These are phyloP conservation scores for Gnetum montanum DNA, from an alignment of 75 land plant species.

Conservation along the genomic window DNA sequence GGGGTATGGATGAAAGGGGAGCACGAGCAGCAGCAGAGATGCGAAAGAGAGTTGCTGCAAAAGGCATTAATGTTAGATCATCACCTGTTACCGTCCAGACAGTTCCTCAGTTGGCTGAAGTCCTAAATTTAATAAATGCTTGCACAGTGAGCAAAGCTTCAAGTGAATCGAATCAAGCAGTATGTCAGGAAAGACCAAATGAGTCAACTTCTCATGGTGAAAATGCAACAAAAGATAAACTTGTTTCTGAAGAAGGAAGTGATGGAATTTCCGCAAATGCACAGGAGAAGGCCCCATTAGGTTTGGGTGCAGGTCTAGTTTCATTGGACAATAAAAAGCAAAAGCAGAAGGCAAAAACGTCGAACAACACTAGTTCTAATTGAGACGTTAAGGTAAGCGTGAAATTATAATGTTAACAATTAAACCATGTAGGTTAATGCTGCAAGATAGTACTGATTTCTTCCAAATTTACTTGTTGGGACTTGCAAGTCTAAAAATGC, in stretches of 20 bases:
- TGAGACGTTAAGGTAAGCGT: too few species aligned
- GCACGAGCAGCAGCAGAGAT: conserved; percentile 91
- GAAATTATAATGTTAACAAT: too few species aligned
- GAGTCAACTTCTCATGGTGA: conserved; percentile 9
- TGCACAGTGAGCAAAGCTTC: conserved; percentile 23
- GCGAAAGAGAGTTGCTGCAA: conserved; percentile 90
- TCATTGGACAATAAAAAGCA: conserved; percentile 68
- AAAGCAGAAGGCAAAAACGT: conserved; percentile 43
- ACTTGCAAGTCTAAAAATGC: too few species aligned
- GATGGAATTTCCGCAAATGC: conserved; percentile 14
- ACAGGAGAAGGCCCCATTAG: conserved; percentile 51
- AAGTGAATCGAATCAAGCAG: conserved; percentile 11
- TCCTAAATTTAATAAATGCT: conserved; percentile 61
- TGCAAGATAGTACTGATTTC: too few species aligned
- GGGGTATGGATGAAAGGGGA: conserved; percentile 87
- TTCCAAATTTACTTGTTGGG: too few species aligned
- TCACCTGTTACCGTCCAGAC: conserved; percentile 40
- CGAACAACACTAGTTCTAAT: conserved; percentile 1
- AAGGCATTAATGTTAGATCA: conserved; percentile 61
- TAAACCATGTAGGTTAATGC: too few species aligned
- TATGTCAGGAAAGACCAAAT: conserved; percentile 10
- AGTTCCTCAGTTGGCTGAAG: conserved; percentile 43
- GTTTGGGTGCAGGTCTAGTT: conserved; percentile 60
- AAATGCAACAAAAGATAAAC: neutral
- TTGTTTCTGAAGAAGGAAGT: neutral